Evolutionary conservation across 2,329 filamentous ascomycete genomes (phyloP).

Genomic region (Trichophyton benhamiae): DNA sequence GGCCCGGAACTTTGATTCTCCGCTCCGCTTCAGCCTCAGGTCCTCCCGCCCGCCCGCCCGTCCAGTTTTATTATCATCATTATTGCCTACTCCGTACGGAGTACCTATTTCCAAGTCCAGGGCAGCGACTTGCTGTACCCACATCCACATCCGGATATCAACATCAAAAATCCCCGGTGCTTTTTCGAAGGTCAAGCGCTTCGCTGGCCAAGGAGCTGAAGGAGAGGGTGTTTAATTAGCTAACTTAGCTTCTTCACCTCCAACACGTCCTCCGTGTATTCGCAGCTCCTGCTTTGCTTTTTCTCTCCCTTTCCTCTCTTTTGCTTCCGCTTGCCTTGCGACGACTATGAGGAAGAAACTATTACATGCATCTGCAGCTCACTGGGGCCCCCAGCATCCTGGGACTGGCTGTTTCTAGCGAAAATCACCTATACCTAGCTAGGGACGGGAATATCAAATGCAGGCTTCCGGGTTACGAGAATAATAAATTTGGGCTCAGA

Average conservation of each 20-base stretch:
- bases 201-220: background rate
- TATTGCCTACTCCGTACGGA: no score
- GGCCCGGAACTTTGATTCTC: background rate
- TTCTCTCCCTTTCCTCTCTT: background rate
- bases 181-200: background rate
- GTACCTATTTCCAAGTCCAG: no score
- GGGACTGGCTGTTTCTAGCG: background rate
- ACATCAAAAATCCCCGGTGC: no score
- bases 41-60: background rate
- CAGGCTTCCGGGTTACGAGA: background rate
- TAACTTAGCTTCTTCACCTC: background rate
- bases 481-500: background rate
- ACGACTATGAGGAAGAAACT: background rate
- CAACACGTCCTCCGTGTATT: background rate
- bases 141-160: no score
- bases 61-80: no score
- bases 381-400: background rate
- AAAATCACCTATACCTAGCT: background rate
- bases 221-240: background rate
- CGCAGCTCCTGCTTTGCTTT: background rate
- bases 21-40: background rate
- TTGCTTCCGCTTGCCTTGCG: background rate
- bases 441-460: background rate
- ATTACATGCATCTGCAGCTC: background rate
- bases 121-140: no score